These are phyloP conservation scores for Syzygium aqueum DNA, from an alignment of 345 rosid species.

Conservation along the genomic window DNA sequence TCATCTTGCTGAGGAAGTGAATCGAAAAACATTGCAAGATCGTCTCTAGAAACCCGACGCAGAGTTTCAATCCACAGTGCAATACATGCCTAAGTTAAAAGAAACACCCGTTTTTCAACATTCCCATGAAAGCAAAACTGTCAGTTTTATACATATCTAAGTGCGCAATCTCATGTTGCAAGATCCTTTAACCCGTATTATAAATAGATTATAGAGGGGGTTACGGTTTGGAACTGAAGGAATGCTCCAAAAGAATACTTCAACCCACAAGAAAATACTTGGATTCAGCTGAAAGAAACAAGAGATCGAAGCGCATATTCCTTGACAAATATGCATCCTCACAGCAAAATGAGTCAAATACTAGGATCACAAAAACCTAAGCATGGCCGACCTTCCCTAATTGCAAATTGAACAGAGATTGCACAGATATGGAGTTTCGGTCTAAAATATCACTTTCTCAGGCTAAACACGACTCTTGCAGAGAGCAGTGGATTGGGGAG, in stretches of 20 bases:
- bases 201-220: background rate
- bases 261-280: background rate
- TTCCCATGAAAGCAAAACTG: background rate
- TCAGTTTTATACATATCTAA: background rate
- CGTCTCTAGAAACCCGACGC: background rate
- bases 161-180: background rate
- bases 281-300: background rate
- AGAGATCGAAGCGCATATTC: background rate
- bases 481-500: background rate
- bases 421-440: background rate
- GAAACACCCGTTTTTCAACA: background rate
- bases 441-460: background rate
- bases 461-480: background rate
- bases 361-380: background rate
- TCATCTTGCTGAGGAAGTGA: background rate
- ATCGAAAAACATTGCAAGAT: background rate
- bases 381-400: background rate
- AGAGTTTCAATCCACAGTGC: background rate
- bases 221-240: background rate
- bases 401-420: background rate
- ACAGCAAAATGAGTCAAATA: background rate
- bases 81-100: background rate
- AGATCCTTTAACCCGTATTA: background rate
- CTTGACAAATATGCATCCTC: background rate
- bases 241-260: background rate